Evolutionary conservation across 441 rosid species (phyloP).

Genomic region (Corymbia citriodora): DNA sequence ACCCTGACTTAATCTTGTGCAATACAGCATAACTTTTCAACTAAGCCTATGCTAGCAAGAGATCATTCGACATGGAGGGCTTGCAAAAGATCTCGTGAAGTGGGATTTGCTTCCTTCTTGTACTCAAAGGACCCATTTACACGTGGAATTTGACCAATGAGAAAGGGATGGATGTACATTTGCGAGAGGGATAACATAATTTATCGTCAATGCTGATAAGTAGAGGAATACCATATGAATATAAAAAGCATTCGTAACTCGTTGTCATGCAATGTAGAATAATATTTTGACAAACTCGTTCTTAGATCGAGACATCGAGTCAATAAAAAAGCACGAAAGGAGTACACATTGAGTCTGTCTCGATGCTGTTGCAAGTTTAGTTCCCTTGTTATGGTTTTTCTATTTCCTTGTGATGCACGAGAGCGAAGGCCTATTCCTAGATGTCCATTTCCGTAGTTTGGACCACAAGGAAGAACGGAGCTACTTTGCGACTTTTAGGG

Average conservation of each 20-base stretch:
- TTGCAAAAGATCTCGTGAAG: neutral
- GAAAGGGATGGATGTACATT: neutral
- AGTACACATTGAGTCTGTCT: neutral
- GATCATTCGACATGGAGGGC: neutral
- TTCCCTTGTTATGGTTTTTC: neutral
- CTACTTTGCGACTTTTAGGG: neutral
- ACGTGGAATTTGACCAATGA: neutral
- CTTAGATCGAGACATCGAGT: neutral
- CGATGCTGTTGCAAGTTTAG: neutral
- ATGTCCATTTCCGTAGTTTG: neutral
- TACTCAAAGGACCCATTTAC: too few relatives aligned
- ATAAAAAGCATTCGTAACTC: neutral
- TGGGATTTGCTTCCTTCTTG: neutral
- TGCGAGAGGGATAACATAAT: accelerated
- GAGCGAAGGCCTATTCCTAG: neutral
- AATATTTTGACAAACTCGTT: neutral
- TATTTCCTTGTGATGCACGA: neutral
- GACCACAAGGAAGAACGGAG: neutral
- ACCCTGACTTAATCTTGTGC: neutral
- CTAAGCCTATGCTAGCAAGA: neutral
- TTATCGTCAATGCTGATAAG: too few relatives aligned
- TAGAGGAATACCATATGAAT: neutral
- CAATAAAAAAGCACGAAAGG: neutral
- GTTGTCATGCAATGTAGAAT: neutral
- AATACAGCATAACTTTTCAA: neutral